A percentile compares a stretch with the other conserved stretches of the same genome.
Evolutionary conservation across 1,139 yeast genomes (phyloP).

Genomic region (Geotrichum aggregatum): DNA sequence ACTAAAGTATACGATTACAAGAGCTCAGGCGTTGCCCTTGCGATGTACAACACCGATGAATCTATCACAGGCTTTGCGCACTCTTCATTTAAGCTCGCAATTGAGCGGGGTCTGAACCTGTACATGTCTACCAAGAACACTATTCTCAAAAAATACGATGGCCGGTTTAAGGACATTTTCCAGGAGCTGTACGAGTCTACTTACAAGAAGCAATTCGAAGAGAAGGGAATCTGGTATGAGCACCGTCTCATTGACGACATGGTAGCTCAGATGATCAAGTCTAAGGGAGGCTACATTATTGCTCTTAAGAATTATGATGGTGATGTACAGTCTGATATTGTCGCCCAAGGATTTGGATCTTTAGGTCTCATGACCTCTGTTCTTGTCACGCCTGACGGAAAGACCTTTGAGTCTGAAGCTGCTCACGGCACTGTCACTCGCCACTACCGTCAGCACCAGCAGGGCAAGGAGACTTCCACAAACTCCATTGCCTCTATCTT

Average conservation of each 20-base stretch:
- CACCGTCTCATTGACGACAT: slow-evolving; percentile 95
- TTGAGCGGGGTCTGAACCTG: slow-evolving; percentile 70
- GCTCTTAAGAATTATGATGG: slow-evolving; percentile 98
- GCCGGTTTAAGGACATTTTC: slow-evolving; percentile 90
- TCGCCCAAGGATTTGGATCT: slow-evolving; percentile 96
- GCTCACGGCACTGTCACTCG: slow-evolving; percentile 98
- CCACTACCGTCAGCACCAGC: slow-evolving; percentile 90
- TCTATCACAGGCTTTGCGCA: slow-evolving; percentile 88
- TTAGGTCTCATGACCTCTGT: slow-evolving; percentile 95
- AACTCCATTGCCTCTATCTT: slow-evolving; percentile 96
- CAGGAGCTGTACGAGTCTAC: slow-evolving; percentile 68
- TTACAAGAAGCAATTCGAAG: slow-evolving; percentile 69
- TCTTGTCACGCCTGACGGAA: slow-evolving; percentile 89
- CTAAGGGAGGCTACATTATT: slow-evolving; percentile 88
- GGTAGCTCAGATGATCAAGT: slow-evolving; percentile 98
- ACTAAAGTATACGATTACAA: slow-evolving; percentile 67
- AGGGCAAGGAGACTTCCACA: slow-evolving; percentile 95
- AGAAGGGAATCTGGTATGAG: slow-evolving; percentile 83
- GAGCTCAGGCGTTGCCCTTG: slow-evolving; percentile 79
- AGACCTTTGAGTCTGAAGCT: slow-evolving; percentile 92
- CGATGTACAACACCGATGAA: slow-evolving; percentile 94
- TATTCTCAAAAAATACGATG: slow-evolving; percentile 87
- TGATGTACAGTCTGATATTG: slow-evolving; percentile 94
- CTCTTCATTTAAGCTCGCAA: slow-evolving; percentile 84
- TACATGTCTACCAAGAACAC: slow-evolving; percentile 91